Evolutionary conservation across 345 rosid genomes (phyloP).

Genomic region (Citrus glauca): DNA sequence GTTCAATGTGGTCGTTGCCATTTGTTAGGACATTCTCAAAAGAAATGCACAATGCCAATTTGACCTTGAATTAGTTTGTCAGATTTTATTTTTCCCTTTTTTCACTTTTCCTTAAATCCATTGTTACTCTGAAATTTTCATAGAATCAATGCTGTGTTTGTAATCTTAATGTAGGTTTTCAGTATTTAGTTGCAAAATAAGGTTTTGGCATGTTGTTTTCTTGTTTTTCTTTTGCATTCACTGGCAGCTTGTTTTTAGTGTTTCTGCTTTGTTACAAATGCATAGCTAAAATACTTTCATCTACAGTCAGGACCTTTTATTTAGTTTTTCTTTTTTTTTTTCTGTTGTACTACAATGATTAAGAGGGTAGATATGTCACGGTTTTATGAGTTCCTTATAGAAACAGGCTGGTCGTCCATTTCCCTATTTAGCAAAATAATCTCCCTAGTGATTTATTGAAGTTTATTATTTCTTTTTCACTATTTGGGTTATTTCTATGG

Average conservation of each 20-base stretch:
- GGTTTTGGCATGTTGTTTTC: slow-evolving; percentile 3
- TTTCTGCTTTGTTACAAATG: neutral
- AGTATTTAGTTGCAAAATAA: slow-evolving; percentile 21
- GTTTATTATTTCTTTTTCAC: neutral
- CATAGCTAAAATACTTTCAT: neutral
- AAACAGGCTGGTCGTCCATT: neutral
- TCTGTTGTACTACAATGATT: neutral
- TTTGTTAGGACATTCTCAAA: slow-evolving; percentile 98
- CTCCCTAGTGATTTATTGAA: neutral
- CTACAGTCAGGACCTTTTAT: neutral
- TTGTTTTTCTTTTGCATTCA: neutral
- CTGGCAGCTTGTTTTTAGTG: neutral
- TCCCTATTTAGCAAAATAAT: neutral
- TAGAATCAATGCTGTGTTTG: slow-evolving; percentile 28
- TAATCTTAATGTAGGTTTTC: slow-evolving; percentile 37
- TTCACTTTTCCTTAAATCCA: neutral
- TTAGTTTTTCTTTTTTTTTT: neutral
- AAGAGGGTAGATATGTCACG: neutral
- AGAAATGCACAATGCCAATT: slow-evolving; percentile 88
- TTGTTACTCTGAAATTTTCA: slow-evolving; percentile 16
- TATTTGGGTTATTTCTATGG: neutral
- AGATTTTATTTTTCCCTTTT: neutral
- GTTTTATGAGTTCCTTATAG: neutral
- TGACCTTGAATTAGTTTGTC: slow-evolving; percentile 34
- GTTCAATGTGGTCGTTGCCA: slow-evolving; percentile 99